These are phyloP conservation scores for Aspergillus taichungensis DNA, from an alignment of 495 filamentous ascomycete species.

Conservation along the genomic window DNA sequence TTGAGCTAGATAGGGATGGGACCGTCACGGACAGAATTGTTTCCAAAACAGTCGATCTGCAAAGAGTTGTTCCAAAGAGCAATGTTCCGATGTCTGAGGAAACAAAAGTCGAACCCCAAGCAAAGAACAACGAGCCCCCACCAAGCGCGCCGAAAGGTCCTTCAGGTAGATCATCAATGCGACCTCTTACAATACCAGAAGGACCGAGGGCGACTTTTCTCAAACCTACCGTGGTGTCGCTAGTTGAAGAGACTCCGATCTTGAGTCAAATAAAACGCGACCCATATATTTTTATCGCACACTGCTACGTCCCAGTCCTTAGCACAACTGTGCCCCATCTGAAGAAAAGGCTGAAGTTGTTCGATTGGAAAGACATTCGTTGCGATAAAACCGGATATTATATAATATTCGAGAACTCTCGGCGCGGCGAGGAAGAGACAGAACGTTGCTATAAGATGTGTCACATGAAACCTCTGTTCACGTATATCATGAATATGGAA, in stretches of 20 bases:
- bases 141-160: conserved; percentile 82
- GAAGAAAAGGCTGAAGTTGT: conserved; percentile 74
- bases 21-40: conserved; percentile 66
- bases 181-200: conserved; percentile 35
- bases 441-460: conserved; percentile 64
- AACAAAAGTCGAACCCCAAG: conserved; percentile 16
- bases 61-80: conserved; percentile 41
- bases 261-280: conserved; percentile 60
- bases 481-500: conserved; percentile 88
- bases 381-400: conserved; percentile 84
- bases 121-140: conserved; percentile 53
- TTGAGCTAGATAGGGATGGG: conserved; percentile 84
- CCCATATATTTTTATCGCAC: conserved; percentile 88
- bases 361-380: conserved; percentile 65
- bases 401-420: conserved; percentile 72
- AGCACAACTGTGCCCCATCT: conserved; percentile 74
- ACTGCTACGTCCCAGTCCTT: conserved; percentile 81
- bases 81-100: conserved; percentile 14
- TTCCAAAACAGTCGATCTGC: conserved; percentile 57
- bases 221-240: conserved; percentile 37
- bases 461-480: conserved; percentile 75
- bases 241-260: conserved; percentile 54
- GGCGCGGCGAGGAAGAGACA: conserved; percentile 67
- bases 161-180: conserved; percentile 50
- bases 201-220: conserved; percentile 33